Evolutionary conservation across 345 rosid genomes (phyloP), one percentile per base, ranked within the genome.

Genomic region (Acer campestre): DNA sequence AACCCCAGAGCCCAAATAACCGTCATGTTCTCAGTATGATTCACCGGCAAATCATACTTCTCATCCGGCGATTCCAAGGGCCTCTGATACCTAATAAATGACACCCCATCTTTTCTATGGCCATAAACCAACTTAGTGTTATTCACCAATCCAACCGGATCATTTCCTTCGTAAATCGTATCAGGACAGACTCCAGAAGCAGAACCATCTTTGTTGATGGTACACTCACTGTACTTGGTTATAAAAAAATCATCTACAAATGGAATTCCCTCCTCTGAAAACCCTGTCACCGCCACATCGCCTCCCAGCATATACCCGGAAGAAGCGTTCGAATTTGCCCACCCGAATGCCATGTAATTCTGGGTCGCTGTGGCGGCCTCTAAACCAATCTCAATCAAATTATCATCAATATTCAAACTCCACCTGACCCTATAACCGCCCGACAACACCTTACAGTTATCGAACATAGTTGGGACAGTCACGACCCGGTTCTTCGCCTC

Each of bases 1-100:
- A 87, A 81, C 80, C 99, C 99, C 79, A 96, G 70, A 27, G 99
- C 97, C 99, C 97, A 96, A 78, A 96, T 90, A 73, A 94, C 94
- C 0, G 87, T 91, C 81, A 85, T 80, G 18, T 77, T 88, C 8
- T 78, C 83, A 1, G 78, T 88, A 72, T 82, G 62, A 78, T 91
- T 88, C 85, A 94, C 94, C 6, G 89, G 84, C 85, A 90, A 78
- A 87, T 96, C 99, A 77, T 87, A 92, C 81, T 88, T 91, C 56
- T 86, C 86, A 80, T 93, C 97, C 29, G 73, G 78, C 3, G 86
- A 84, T 59, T 85, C 83, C 85, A 96, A 76, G 3, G 89, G 90
- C 80, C 91, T 89, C 80, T 82, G 83, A 76, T 87, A 96, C 87
- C 97, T 88, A 80, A 96, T 80, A 82, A 96, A 96, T 1, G 99